A percentile compares a stretch with the other conserved stretches of the same genome.
Evolutionary conservation across 441 rosid species (phyloP).

Genomic region (Gossypium davidsonii): DNA sequence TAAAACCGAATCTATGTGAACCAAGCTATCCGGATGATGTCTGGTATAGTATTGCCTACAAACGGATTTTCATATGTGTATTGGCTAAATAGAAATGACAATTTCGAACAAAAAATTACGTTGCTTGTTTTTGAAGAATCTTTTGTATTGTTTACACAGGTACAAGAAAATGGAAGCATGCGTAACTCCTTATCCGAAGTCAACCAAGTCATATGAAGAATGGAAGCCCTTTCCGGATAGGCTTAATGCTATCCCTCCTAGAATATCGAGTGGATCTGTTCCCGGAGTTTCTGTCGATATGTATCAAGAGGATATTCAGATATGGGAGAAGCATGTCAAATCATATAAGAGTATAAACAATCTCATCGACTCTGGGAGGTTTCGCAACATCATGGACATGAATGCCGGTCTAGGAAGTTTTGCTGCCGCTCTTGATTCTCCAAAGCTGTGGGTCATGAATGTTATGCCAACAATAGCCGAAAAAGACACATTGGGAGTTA

Average conservation of each 20-base stretch:
- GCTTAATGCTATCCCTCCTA: slow-evolving; percentile 28
- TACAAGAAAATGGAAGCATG: slow-evolving; percentile 41
- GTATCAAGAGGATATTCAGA: slow-evolving; percentile 26
- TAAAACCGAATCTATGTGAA: slow-evolving; percentile 24
- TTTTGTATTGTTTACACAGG: slow-evolving; percentile 19
- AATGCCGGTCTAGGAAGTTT: slow-evolving; percentile 48
- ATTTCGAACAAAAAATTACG: neutral
- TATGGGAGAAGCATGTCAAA: slow-evolving; percentile 35
- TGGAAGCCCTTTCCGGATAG: slow-evolving; percentile 36
- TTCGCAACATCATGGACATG: slow-evolving; percentile 44
- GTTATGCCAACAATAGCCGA: slow-evolving; percentile 41
- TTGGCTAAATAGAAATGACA: neutral
- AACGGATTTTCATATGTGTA: neutral
- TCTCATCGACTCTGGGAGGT: slow-evolving; percentile 30
- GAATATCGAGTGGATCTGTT: slow-evolving; percentile 29
- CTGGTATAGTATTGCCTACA: slow-evolving; percentile 24
- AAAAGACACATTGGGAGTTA: slow-evolving; percentile 32
- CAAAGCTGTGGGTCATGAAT: slow-evolving; percentile 47
- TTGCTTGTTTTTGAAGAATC: neutral
- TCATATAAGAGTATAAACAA: slow-evolving; percentile 35
- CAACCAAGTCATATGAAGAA: slow-evolving; percentile 23
- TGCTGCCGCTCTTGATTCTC: slow-evolving; percentile 37
- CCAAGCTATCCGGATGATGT: slow-evolving; percentile 29
- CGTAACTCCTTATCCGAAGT: slow-evolving; percentile 33
- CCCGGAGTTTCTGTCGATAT: slow-evolving; percentile 27